Conservation (phyloP, 192 early-diverging fungal species). For the Entrophospora sp. region DNA sequence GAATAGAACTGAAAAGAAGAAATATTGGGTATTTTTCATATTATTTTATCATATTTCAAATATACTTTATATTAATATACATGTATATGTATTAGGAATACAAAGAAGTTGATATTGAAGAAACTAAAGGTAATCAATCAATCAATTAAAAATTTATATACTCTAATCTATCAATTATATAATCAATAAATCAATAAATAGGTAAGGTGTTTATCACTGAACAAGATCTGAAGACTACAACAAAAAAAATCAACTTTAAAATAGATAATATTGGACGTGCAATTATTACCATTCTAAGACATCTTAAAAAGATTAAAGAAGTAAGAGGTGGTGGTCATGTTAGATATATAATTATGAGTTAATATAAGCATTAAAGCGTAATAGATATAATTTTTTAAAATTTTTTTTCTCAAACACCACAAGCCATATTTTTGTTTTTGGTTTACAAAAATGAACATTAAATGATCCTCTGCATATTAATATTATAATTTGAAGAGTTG, state of each 20-base stretch:
- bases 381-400: no score
- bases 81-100: no score
- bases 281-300: slow-evolving; percentile 1
- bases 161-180: no score
- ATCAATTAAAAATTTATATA: no score
- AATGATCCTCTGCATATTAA: no score
- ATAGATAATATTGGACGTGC: slow-evolving; percentile 1
- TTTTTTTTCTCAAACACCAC: no score
- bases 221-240: slow-evolving; percentile 2
- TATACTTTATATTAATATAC: no score
- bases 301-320: slow-evolving; percentile 10
- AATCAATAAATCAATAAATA: neutral
- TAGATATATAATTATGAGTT: neutral
- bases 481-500: no score
- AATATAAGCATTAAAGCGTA: no score
- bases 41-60: no score
- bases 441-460: no score
- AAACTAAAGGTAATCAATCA: slow-evolving; percentile 21
- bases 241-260: slow-evolving; percentile 8
- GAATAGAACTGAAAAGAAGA: neutral
- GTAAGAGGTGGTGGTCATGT: slow-evolving; percentile 4
- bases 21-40: slow-evolving; percentile 6
- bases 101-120: slow-evolving; percentile 1
- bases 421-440: no score
- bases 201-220: slow-evolving; percentile 12